phyloP scores from a whole-genome alignment of 495 filamentous ascomycete species.

The Daldinia bambusicola region DNA sequence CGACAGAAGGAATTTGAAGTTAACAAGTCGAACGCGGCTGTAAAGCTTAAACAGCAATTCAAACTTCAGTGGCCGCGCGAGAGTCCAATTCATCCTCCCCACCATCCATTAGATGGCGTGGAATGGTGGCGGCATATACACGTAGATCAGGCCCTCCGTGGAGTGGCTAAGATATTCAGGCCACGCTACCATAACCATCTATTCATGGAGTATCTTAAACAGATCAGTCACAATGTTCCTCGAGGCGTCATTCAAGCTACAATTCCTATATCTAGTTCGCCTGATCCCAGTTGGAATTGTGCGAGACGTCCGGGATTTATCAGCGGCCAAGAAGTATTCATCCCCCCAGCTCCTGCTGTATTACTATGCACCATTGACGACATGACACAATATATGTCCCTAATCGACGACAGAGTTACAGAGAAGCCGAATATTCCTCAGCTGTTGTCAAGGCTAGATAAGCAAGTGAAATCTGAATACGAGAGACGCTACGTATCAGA shows the following conservation, averaged over 20 bases:
- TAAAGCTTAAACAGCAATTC: constrained; percentile 32
- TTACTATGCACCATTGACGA: neutral
- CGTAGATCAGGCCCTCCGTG: constrained; percentile 37
- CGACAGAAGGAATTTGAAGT: neutral
- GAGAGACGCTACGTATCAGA: constrained; percentile 43
- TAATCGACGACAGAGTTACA: neutral
- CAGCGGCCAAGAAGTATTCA: constrained; percentile 25
- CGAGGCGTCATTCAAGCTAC: neutral
- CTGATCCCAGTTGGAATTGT: neutral
- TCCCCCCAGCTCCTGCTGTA: constrained; percentile 5
- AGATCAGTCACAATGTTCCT: constrained; percentile 13
- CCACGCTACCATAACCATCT: constrained; percentile 50
- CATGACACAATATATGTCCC: constrained; percentile 8
- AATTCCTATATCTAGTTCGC: neutral
- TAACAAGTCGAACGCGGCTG: neutral
- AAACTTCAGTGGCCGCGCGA: constrained; percentile 47
- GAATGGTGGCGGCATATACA: constrained; percentile 15
- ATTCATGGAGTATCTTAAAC: constrained; percentile 21
- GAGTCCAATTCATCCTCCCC: neutral
- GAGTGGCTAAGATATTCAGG: constrained; percentile 42
- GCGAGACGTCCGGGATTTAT: constrained; percentile 3
- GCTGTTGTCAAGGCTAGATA: constrained; percentile 10
- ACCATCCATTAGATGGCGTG: neutral
- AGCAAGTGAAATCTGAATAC: constrained; percentile 28
- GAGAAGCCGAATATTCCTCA: neutral